A percentile compares a stretch with the other conserved stretches of the same genome.
Evolutionary conservation across 2,329 filamentous ascomycete genomes (phyloP).

Genomic region (Aspergillus flavus): DNA sequence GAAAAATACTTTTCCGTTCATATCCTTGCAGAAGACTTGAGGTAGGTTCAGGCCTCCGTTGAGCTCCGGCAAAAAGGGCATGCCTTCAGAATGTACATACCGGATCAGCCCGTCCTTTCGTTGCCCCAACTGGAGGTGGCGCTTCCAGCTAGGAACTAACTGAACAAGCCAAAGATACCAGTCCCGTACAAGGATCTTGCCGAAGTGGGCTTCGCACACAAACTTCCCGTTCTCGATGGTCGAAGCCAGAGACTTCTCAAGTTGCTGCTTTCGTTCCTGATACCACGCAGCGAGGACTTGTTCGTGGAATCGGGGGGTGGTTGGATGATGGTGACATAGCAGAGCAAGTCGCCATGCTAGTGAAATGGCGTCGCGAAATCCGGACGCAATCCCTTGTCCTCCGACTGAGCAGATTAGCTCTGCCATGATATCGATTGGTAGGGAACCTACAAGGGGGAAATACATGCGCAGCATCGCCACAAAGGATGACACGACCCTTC

Average conservation of each 20-base stretch:
- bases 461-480: conserved; percentile 56
- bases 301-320: conserved; percentile 16
- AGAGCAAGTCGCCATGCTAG: conserved; percentile 43
- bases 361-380: conserved; percentile 42
- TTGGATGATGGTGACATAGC: conserved; percentile 23
- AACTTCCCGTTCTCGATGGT: conserved; percentile 40
- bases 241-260: conserved; percentile 36
- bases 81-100: conserved; percentile 31
- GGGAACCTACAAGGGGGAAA: conserved; percentile 50
- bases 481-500: conserved; percentile 44
- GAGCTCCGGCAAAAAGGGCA: conserved; percentile 35
- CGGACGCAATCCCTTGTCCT: conserved; percentile 46
- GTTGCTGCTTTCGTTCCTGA: conserved; percentile 41
- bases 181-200: conserved; percentile 37
- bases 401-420: conserved; percentile 31
- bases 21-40: conserved; percentile 35
- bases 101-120: conserved; percentile 34
- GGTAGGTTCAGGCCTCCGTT: conserved; percentile 37
- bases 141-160: conserved; percentile 33
- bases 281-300: conserved; percentile 36
- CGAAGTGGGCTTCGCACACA: conserved; percentile 30
- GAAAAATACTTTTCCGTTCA: conserved; percentile 22
- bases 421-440: neutral
- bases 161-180: conserved; percentile 37
- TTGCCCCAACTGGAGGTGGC: conserved; percentile 31